A percentile compares a stretch with the other conserved stretches of the same genome.
phyloP scores from a whole-genome alignment of 1,284 basidiomycete genomes.

The Puccinia horiana region DNA sequence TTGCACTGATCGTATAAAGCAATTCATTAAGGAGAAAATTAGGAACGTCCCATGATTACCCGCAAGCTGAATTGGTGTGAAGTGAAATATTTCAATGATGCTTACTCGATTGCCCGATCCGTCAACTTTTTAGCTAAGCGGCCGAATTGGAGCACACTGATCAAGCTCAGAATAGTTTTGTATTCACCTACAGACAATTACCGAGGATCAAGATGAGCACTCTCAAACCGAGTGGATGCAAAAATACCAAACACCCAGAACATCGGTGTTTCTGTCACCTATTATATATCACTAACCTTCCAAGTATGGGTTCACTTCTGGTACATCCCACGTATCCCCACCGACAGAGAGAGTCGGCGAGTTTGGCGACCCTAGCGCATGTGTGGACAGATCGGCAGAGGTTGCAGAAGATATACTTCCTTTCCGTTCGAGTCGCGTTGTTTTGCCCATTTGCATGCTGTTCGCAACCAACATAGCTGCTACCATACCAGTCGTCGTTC shows the following conservation, averaged over 20 bases:
- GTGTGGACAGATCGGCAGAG: constrained; percentile 59
- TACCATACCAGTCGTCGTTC: constrained; percentile 79
- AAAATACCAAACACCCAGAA: no score
- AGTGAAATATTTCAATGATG: constrained; percentile 68
- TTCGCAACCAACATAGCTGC: constrained; percentile 81
- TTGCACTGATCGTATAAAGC: constrained; percentile 43
- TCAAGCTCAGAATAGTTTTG: constrained; percentile 91
- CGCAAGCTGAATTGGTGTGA: neutral
- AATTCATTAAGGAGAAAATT: neutral
- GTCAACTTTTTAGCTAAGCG: constrained; percentile 90
- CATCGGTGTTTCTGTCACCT: neutral
- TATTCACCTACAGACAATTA: constrained; percentile 74
- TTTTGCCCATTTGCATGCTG: constrained; percentile 62
- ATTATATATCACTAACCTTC: constrained; percentile 66
- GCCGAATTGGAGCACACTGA: constrained; percentile 81
- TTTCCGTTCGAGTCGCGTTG: constrained; percentile 60
- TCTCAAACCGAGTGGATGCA: neutral
- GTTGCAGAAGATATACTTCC: constrained; percentile 54
- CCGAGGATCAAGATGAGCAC: constrained; percentile 56
- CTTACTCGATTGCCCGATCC: constrained; percentile 78
- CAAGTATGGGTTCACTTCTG: constrained; percentile 80
- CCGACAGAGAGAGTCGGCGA: constrained; percentile 36
- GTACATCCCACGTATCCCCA: constrained; percentile 58
- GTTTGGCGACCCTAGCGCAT: constrained; percentile 65
- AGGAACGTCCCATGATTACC: neutral